Evolutionary conservation across 768 basidiomycete species (phyloP).

Genomic region (Suillus spraguei): DNA sequence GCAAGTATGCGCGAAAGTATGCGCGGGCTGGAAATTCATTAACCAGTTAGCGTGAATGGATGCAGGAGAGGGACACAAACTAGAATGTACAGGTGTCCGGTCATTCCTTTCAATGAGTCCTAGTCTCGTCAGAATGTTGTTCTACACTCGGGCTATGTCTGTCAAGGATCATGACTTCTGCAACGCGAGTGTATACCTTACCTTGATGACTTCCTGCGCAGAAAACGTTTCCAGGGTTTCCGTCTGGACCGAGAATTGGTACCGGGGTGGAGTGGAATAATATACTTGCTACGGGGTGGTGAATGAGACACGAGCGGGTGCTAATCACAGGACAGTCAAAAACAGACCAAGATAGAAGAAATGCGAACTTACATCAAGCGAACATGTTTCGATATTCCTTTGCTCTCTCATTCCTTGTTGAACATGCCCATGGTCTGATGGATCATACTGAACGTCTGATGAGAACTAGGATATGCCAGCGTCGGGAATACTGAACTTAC

Average conservation of each 20-base stretch:
- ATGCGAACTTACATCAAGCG: neutral
- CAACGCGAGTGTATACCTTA: neutral
- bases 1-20: neutral
- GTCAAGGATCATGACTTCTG: neutral
- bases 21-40: neutral
- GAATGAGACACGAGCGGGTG: constrained; percentile 4
- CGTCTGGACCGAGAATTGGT: neutral
- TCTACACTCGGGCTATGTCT: neutral
- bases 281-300: neutral
- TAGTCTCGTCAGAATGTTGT: neutral
- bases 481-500: neutral
- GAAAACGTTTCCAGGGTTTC: neutral
- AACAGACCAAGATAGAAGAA: neutral
- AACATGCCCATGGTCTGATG: neutral
- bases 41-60: neutral
- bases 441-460: neutral
- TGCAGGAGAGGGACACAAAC: neutral
- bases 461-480: neutral
- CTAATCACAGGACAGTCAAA: neutral
- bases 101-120: neutral
- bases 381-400: constrained; percentile 2
- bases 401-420: constrained; percentile 8
- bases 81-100: neutral
- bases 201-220: constrained; percentile 3
- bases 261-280: neutral